phyloP scores from a whole-genome alignment of 2,329 filamentous ascomycete species.

The Verticillium longisporum region DNA sequence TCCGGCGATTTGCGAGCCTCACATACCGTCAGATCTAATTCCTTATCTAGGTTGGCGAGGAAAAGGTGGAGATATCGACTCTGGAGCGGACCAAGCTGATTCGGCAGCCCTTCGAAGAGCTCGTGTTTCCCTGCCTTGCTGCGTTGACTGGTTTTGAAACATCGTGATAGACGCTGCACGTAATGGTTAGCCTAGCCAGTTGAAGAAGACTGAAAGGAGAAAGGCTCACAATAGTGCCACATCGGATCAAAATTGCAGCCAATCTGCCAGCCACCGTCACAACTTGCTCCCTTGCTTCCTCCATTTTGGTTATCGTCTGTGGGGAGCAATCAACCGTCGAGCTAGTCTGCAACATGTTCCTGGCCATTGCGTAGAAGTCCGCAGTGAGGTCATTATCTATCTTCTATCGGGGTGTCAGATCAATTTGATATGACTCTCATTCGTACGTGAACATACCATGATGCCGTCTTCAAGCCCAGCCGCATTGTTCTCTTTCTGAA shows the following conservation, averaged over 20 bases:
- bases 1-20: neutral
- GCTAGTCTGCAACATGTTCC: conserved; percentile 24
- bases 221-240: conserved; percentile 31
- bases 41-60: conserved; percentile 39
- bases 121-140: conserved; percentile 34
- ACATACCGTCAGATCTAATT: conserved; percentile 35
- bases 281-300: conserved; percentile 33
- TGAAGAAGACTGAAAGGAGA: neutral
- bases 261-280: conserved; percentile 39
- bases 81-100: conserved; percentile 29
- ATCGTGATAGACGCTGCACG: conserved; percentile 30
- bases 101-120: conserved; percentile 37
- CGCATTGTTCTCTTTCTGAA: conserved; percentile 27
- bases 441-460: conserved; percentile 19
- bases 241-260: conserved; percentile 35
- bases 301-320: conserved; percentile 3
- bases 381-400: conserved; percentile 42
- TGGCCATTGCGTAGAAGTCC: conserved; percentile 40
- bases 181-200: neutral
- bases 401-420: conserved; percentile 19
- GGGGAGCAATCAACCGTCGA: conserved; percentile 5
- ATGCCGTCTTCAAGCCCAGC: conserved; percentile 41
- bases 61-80: conserved; percentile 45
- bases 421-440: neutral
- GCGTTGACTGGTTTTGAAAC: conserved; percentile 27